phyloP scores from a whole-genome alignment of 2,329 filamentous ascomycete genomes.

The Didymella glomerata region DNA sequence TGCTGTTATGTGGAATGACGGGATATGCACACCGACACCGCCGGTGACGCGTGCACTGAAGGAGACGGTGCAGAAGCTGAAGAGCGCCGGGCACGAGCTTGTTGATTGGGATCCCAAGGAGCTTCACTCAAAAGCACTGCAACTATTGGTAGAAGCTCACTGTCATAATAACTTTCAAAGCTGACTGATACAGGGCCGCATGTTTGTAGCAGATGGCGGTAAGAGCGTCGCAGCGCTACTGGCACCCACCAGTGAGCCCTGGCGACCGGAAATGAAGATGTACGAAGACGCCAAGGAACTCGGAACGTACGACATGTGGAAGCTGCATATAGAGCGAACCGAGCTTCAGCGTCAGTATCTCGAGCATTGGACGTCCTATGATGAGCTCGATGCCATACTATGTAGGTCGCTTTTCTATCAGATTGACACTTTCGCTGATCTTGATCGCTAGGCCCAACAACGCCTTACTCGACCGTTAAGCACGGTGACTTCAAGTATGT shows the following conservation, averaged over 20 bases:
- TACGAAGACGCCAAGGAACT: constrained; percentile 57
- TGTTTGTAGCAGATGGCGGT: constrained; percentile 63
- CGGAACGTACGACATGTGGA: constrained; percentile 58
- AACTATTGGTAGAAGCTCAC: constrained; percentile 54
- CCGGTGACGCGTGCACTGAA: constrained; percentile 64
- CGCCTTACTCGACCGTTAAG: constrained; percentile 55
- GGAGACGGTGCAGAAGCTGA: constrained; percentile 63
- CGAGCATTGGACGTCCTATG: constrained; percentile 55
- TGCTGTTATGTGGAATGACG: constrained; percentile 64
- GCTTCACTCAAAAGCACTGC: constrained; percentile 60
- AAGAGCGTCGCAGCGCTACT: constrained; percentile 56
- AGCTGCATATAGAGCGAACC: constrained; percentile 58
- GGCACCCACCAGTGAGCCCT: constrained; percentile 54
- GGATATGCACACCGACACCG: constrained; percentile 61
- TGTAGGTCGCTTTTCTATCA: constrained; percentile 24
- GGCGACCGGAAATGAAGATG: constrained; percentile 59
- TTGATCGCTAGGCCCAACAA: constrained; percentile 49
- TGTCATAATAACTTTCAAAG: not conserved
- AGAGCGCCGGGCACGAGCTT: constrained; percentile 61
- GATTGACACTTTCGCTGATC: constrained; percentile 13
- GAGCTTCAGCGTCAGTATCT: constrained; percentile 55
- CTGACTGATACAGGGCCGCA: constrained; percentile 40
- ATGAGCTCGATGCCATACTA: constrained; percentile 57
- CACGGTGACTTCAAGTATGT: constrained; percentile 57
- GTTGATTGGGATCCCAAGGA: constrained; percentile 64